Percentiles rank a stretch among this genome's conserved stretches.
phyloP scores from a whole-genome alignment of 306 rosid genomes.

The Corylus avellana region DNA sequence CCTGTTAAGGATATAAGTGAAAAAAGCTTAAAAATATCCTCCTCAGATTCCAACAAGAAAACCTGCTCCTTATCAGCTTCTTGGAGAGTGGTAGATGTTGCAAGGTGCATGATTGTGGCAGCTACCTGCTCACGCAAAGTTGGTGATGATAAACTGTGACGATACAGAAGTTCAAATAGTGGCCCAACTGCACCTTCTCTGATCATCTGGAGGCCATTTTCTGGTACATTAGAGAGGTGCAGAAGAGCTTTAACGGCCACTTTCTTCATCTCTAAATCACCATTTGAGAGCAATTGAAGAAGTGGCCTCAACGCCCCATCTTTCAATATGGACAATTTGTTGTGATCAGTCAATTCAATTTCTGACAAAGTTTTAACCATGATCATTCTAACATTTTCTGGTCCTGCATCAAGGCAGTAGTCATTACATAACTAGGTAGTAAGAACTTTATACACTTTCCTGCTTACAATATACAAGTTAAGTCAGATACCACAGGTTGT shows the following conservation, averaged over 20 bases:
- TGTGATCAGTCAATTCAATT: conserved; percentile 54
- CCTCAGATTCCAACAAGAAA: conserved; percentile 53
- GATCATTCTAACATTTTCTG: conserved; percentile 35
- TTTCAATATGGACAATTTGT: conserved; percentile 44
- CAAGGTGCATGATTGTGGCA: conserved; percentile 56
- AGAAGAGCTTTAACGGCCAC: conserved; percentile 50
- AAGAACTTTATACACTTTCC: neutral
- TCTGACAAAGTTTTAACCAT: conserved; percentile 60
- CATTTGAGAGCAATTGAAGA: conserved; percentile 51
- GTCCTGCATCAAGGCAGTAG: conserved; percentile 39
- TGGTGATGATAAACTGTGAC: conserved; percentile 45
- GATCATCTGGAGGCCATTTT: conserved; percentile 59
- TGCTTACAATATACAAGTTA: neutral
- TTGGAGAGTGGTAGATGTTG: conserved; percentile 47
- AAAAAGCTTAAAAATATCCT: conserved; percentile 56
- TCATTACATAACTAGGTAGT: neutral
- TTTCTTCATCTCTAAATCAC: conserved; percentile 44
- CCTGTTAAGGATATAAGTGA: conserved; percentile 55
- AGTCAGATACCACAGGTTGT: neutral
- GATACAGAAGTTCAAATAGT: conserved; percentile 53
- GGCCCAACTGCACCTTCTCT: conserved; percentile 53
- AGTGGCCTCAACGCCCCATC: conserved; percentile 57
- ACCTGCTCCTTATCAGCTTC: conserved; percentile 39
- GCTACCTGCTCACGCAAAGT: conserved; percentile 52
- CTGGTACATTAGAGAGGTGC: conserved; percentile 52